A percentile compares a stretch with the other conserved stretches of the same genome.
These are phyloP conservation scores for Leersia perrieri DNA, from an alignment of 176 grass and related monocot species.

Conservation along the genomic window DNA sequence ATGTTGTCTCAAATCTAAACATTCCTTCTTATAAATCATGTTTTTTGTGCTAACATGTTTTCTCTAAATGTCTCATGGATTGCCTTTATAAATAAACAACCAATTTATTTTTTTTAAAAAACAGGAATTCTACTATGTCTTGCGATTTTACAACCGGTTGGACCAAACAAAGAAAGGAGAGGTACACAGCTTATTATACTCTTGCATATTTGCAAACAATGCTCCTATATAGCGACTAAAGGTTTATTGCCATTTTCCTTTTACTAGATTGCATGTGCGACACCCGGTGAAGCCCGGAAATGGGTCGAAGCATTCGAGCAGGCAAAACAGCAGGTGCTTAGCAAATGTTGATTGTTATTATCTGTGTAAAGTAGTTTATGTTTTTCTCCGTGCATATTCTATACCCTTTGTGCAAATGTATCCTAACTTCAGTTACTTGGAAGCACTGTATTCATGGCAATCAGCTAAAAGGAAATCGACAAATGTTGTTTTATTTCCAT, in stretches of 20 bases:
- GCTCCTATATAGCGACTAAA: constrained; percentile 20
- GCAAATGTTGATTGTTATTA: constrained; percentile 5
- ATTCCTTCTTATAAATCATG: constrained; percentile 4
- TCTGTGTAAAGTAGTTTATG: neutral
- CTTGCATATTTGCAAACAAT: constrained; percentile 13
- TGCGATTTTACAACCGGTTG: constrained; percentile 72
- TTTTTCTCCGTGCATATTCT: constrained; percentile 4
- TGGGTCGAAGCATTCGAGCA: constrained; percentile 92
- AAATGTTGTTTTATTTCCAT: neutral
- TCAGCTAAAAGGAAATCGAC: neutral
- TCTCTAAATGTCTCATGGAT: neutral
- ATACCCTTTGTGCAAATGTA: constrained; percentile 6
- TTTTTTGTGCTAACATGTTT: neutral
- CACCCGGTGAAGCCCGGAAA: constrained; percentile 59
- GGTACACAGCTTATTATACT: constrained; percentile 38
- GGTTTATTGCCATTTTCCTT: neutral
- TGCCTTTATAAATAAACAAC: constrained; percentile 2
- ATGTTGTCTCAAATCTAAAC: neutral
- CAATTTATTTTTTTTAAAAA: constrained; percentile 35
- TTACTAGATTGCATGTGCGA: constrained; percentile 85
- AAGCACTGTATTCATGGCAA: neutral
- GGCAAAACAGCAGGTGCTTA: constrained; percentile 79
- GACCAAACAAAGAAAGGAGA: constrained; percentile 92
- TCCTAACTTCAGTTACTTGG: constrained; percentile 2
- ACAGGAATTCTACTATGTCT: constrained; percentile 74